phyloP scores from a whole-genome alignment of 2,329 filamentous ascomycete species.

The Colletotrichum nymphaeae region DNA sequence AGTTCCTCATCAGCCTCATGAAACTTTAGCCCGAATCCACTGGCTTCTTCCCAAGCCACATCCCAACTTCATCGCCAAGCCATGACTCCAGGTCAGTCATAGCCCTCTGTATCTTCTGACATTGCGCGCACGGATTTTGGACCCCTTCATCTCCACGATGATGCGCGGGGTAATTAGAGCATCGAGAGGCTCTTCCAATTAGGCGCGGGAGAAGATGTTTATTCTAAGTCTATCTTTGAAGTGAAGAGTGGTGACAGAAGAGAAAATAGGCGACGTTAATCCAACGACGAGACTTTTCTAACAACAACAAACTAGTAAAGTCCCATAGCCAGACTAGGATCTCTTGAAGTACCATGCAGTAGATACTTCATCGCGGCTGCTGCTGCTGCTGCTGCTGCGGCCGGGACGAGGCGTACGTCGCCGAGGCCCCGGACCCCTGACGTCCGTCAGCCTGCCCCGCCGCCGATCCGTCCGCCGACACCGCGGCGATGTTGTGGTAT shows the following conservation, averaged over 20 bases:
- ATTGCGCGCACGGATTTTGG: background rate
- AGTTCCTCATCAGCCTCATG: background rate
- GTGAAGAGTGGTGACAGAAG: background rate
- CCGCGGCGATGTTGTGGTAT: slow-evolving; percentile 31
- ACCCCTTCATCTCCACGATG: background rate
- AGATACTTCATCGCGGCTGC: background rate
- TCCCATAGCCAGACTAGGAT: background rate
- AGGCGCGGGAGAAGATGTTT: background rate
- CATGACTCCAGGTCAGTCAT: background rate
- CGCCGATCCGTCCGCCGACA: slow-evolving; percentile 19
- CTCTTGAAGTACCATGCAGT: background rate
- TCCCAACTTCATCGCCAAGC: background rate
- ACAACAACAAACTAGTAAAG: background rate
- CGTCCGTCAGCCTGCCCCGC: background rate
- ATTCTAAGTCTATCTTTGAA: background rate
- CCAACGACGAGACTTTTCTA: background rate
- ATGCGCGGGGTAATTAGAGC: background rate
- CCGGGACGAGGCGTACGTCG: slow-evolving; percentile 24
- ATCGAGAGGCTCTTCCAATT: background rate
- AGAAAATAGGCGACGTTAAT: background rate
- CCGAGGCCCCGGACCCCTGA: slow-evolving; percentile 22
- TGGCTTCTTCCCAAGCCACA: background rate
- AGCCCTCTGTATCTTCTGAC: background rate
- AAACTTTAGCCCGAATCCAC: too few species aligned
- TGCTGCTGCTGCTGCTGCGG: slow-evolving; percentile 17